Base-by-base conservation (phyloP, 1,139 yeast species). In the Zygoascus meyerae region DNA sequence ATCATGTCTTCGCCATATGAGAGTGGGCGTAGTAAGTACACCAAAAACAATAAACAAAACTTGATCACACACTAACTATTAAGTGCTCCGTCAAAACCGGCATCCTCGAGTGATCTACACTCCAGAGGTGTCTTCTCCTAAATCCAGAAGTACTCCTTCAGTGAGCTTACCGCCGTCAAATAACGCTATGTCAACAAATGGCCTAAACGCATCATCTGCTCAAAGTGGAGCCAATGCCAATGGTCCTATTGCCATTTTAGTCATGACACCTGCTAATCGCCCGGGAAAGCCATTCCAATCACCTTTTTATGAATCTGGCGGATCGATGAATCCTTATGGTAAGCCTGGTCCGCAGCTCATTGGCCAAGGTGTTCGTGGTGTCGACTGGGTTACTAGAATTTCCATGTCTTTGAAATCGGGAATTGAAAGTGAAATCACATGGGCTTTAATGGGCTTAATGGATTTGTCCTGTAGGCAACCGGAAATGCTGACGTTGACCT, bases 391-490 rank as follows among this genome's bases (percentile, higher is more conserved):
- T 58, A 72, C 72, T 36, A 70, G 95, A 46, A 75, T 85, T 43
- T 69, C 72, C 44, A 74, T 85, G 79, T 77, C 89, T 2, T 74
- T 85, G 52, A 72, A 72, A 54, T 74, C 81, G 4, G 83, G 81
- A 1, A 65, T 84, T 28, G 73, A 69, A 33, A 67, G 72, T 15
- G 95, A 85, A 59, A 69, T 80, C 33, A 76, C 75, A 52, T 83
- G 87, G 81, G 84, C 89, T 1, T 65, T 84, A 42, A 70, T 73
- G 35, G 74, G 82, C 7, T 68, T 83, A 52, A 74, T 85, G 16
- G 75, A 77, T 50, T 67, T 78, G 45, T 79, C 87, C 3, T 72
- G 70, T 54, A 71, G 73, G 34, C 68, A 70, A 41, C 78, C 83
- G 1, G 72, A 69, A 34, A 57, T 68, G 36, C 63, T 82, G 29